Evolutionary conservation across 1,139 yeast species (phyloP).

Genomic region (Lodderomyces theae): DNA sequence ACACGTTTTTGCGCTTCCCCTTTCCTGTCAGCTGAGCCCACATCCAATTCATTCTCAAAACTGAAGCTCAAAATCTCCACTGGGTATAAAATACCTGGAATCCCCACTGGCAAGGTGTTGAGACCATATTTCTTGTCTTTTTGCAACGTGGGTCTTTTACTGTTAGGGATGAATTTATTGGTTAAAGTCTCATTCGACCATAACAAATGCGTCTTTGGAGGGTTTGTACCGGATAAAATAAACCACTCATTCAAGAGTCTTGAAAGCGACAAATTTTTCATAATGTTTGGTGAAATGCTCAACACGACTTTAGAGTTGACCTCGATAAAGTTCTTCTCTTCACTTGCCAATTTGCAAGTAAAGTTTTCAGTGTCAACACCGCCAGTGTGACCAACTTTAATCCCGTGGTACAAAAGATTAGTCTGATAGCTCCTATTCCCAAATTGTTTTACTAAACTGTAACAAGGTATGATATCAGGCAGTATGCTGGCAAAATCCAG

Average conservation of each 20-base stretch:
- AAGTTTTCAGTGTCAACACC: neutral
- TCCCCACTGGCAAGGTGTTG: conserved; percentile 25
- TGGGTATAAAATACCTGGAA: conserved; percentile 33
- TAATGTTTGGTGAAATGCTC: conserved; percentile 26
- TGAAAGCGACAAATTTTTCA: conserved; percentile 20
- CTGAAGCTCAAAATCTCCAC: conserved; percentile 19
- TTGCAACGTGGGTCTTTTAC: conserved; percentile 11
- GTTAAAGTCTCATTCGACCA: conserved; percentile 20
- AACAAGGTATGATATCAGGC: conserved; percentile 24
- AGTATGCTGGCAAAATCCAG: conserved; percentile 18
- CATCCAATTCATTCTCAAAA: conserved; percentile 5
- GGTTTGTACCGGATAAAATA: conserved; percentile 25
- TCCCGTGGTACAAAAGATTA: conserved; percentile 21
- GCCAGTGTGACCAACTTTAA: conserved; percentile 8
- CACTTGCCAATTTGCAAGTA: conserved; percentile 1
- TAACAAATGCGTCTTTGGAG: conserved; percentile 18
- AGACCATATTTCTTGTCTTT: conserved; percentile 17
- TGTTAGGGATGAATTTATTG: conserved; percentile 14
- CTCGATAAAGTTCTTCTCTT: conserved; percentile 1
- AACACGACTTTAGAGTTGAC: conserved; percentile 21
- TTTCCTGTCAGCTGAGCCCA: conserved; percentile 2
- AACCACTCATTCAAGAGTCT: conserved; percentile 38
- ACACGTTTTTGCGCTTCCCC: conserved; percentile 18
- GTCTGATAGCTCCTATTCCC: conserved; percentile 15
- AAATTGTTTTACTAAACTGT: conserved; percentile 21